Conservation (phyloP, 2,329 filamentous ascomycete species). For the Diaporthe batatas region DNA sequence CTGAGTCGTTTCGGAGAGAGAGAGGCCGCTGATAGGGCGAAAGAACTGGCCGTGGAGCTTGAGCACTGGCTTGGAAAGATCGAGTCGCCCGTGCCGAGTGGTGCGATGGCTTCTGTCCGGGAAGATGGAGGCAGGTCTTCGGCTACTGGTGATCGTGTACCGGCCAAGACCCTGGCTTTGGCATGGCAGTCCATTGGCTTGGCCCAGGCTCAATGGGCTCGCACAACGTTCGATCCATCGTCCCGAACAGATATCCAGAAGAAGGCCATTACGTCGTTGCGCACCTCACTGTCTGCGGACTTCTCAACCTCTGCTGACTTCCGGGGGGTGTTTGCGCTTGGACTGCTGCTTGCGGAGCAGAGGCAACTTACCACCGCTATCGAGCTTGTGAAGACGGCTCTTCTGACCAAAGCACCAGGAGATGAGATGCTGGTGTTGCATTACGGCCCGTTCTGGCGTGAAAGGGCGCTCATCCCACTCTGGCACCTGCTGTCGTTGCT, state of each 20-base stretch:
- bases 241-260: slow-evolving; percentile 79
- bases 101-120: slow-evolving; percentile 41
- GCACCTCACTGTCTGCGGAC: slow-evolving; percentile 77
- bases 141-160: slow-evolving; percentile 56
- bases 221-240: slow-evolving; percentile 81
- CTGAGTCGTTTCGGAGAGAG: slow-evolving; percentile 85
- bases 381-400: slow-evolving; percentile 81
- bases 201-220: slow-evolving; percentile 88
- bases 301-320: slow-evolving; percentile 76
- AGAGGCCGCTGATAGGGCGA: slow-evolving; percentile 83
- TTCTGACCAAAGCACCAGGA: slow-evolving; percentile 70
- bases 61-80: slow-evolving; percentile 80
- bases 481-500: slow-evolving; percentile 94
- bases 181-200: slow-evolving; percentile 89
- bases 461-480: slow-evolving; percentile 78
- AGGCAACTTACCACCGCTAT: slow-evolving; percentile 85
- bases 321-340: slow-evolving; percentile 84
- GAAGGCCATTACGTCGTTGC: slow-evolving; percentile 82
- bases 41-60: slow-evolving; percentile 76
- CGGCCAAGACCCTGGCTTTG: slow-evolving; percentile 73
- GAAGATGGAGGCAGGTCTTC: slow-evolving; percentile 43
- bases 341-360: slow-evolving; percentile 88
- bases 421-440: slow-evolving; percentile 59
- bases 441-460: slow-evolving; percentile 69
- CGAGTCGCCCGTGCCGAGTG: slow-evolving; percentile 51